These are phyloP conservation scores for Physaria fendleri DNA, from an alignment of 345 rosid species.

Conservation along the genomic window DNA sequence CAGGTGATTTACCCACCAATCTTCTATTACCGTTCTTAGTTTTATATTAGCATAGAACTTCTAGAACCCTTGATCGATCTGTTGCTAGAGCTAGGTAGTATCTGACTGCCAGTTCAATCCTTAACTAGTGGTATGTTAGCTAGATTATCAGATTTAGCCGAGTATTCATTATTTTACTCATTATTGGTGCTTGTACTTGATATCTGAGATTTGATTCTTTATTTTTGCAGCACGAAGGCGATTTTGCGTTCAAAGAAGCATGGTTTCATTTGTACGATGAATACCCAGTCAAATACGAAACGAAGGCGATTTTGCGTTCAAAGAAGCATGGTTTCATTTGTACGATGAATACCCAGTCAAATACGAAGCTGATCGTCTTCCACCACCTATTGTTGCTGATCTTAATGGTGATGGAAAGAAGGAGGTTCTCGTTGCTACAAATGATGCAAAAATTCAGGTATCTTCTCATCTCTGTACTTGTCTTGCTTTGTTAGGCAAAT, in stretches of 20 bases:
- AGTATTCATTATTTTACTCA: too few species aligned
- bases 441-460: slow-evolving; percentile 93
- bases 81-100: neutral
- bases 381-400: slow-evolving; percentile 85
- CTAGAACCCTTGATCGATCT: slow-evolving; percentile 19
- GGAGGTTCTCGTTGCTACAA: slow-evolving; percentile 84
- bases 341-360: slow-evolving; percentile 81
- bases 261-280: slow-evolving; percentile 87
- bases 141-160: too few species aligned
- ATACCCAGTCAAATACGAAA: slow-evolving; percentile 76
- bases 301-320: slow-evolving; percentile 95
- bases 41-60: slow-evolving; percentile 2
- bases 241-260: slow-evolving; percentile 91
- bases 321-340: slow-evolving; percentile 89
- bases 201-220: neutral
- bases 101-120: neutral
- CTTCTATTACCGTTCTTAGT: neutral
- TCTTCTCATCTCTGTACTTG: neutral
- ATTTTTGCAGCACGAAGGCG: slow-evolving; percentile 75
- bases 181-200: too few species aligned
- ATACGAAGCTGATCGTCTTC: slow-evolving; percentile 86
- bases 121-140: neutral
- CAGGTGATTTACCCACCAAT: slow-evolving; percentile 43
- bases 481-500: neutral
- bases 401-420: slow-evolving; percentile 94